Base-by-base conservation (phyloP, 2,329 filamentous ascomycete species). In the Sarocladium kiliense region DNA sequence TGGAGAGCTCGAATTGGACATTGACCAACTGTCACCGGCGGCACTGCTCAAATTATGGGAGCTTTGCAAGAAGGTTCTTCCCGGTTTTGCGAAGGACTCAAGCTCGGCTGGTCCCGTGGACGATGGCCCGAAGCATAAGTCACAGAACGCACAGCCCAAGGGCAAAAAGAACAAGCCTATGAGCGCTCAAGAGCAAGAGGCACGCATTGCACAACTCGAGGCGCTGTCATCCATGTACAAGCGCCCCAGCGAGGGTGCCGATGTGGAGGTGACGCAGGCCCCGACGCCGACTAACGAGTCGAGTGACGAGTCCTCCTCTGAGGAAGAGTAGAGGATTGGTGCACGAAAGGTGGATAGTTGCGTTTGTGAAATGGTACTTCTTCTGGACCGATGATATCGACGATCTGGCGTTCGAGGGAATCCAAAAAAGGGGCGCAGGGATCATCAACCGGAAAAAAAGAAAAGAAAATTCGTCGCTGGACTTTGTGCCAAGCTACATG, bases 161-260 rank as follows among this genome's bases (percentile, higher is more conserved):
- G 81, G 80, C 54, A 85, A 85, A 73, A 87, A 87, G 76, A 88
- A 89, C 69, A 89, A 89, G 75, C 86, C 86, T 1, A 89, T 89
- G 86, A 85, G 81, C 66, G 86, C 86, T 59, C 73, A 75, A 21
- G 85, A 89, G 68, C 86, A 89, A 67, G 84, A 88, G 62, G 77
- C 79, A 25, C 82, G 80, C 55, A 87, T 89, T 61, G 75, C 78
- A 26, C 74, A 81, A 63, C 75, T 89, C 47, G 77, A 80, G 61
- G 76, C 77, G 57, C 76, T 83, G 58, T 70, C 50, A 7, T 53
- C 50, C 21, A 53, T 73, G 56, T 74, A 74, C 58, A 69, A 66
- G 56, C 63, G 30, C 66, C 64, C 70, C 9, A 72, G 69, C 44
- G 75, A 77, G 25, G 74, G 76, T 49, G 77, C 75, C 2, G 75